A percentile compares a stretch with the other conserved stretches of the same genome.
These are phyloP conservation scores for Myriangium duriaei DNA, from an alignment of 2,329 filamentous ascomycete species.

Conservation along the genomic window DNA sequence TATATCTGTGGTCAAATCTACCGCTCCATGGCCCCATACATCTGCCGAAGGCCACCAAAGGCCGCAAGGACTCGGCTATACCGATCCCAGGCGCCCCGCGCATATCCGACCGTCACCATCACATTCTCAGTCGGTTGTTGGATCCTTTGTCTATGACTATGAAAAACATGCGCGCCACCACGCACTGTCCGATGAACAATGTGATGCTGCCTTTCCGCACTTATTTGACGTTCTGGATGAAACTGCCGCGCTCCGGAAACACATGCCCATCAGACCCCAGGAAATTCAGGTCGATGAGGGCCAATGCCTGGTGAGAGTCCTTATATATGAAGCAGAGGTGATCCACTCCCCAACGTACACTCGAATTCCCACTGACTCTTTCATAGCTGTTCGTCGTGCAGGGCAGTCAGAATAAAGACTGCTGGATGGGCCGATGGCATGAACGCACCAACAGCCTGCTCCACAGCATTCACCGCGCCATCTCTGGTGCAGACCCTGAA, in stretches of 20 bases:
- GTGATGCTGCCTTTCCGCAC: constrained; percentile 17
- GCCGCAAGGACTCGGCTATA: too few relatives aligned
- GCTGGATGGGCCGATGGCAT: constrained; percentile 5
- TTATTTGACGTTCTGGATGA: constrained; percentile 20
- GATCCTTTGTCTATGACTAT: background rate
- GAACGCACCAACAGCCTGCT: constrained; percentile 16
- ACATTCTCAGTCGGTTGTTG: too few relatives aligned
- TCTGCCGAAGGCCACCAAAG: too few relatives aligned
- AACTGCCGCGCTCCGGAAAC: constrained; percentile 15
- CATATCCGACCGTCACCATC: too few relatives aligned
- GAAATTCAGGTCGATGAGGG: constrained; percentile 7
- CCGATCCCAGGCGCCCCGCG: too few relatives aligned
- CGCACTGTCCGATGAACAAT: constrained; percentile 15
- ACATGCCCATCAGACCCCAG: background rate
- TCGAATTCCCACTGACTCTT: background rate
- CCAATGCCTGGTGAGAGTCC: constrained; percentile 2
- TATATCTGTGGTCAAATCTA: too few relatives aligned
- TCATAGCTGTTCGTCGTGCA: constrained; percentile 10
- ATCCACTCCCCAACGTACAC: constrained; percentile 6
- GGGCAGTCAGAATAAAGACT: constrained; percentile 1
- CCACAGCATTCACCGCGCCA: constrained; percentile 34
- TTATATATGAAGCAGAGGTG: constrained; percentile 9
- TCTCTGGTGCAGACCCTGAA: constrained; percentile 24
- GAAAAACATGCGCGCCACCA: constrained; percentile 3
- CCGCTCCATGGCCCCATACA: too few relatives aligned